Evolutionary conservation across 257 asterid species (phyloP).

Genomic region (Dorcoceras hygrometricum): DNA sequence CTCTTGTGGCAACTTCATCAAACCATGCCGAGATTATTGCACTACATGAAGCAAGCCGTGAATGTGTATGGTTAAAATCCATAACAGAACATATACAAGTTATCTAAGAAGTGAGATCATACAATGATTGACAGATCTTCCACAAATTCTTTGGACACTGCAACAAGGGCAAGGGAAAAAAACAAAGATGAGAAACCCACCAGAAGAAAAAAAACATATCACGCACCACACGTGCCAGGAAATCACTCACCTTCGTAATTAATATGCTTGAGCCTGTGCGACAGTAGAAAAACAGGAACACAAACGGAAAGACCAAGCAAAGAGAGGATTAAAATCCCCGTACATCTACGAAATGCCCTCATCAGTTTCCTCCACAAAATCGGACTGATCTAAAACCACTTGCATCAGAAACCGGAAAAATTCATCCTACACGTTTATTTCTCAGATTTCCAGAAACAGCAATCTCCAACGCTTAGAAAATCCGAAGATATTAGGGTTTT

Average conservation of each 20-base stretch:
- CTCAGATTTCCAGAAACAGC: slow-evolving; percentile 16
- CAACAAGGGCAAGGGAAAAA: slow-evolving; percentile 23
- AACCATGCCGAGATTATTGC: no score
- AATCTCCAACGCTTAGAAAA: slow-evolving; percentile 26
- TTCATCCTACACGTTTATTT: not conserved
- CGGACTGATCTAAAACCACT: slow-evolving; percentile 29
- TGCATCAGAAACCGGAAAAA: slow-evolving; percentile 29
- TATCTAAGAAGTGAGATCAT: slow-evolving; percentile 35
- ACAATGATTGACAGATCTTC: slow-evolving; percentile 86
- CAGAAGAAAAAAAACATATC: no score
- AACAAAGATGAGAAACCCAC: no score
- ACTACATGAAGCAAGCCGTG: no score
- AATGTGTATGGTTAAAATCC: no score
- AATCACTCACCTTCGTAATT: slow-evolving; percentile 50
- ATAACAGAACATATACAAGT: no score
- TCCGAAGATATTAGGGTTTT: slow-evolving; percentile 36
- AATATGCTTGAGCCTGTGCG: slow-evolving; percentile 55
- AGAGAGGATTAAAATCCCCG: slow-evolving; percentile 91
- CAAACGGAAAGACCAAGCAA: slow-evolving; percentile 62
- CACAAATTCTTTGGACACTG: slow-evolving; percentile 52
- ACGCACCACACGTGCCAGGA: not conserved
- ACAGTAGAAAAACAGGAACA: slow-evolving; percentile 59
- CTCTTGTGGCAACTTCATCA: no score
- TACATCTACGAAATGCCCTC: slow-evolving; percentile 60
- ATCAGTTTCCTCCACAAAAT: slow-evolving; percentile 36